These are phyloP conservation scores for Corylus avellana DNA, from an alignment of 306 rosid genomes.

Conservation along the genomic window DNA sequence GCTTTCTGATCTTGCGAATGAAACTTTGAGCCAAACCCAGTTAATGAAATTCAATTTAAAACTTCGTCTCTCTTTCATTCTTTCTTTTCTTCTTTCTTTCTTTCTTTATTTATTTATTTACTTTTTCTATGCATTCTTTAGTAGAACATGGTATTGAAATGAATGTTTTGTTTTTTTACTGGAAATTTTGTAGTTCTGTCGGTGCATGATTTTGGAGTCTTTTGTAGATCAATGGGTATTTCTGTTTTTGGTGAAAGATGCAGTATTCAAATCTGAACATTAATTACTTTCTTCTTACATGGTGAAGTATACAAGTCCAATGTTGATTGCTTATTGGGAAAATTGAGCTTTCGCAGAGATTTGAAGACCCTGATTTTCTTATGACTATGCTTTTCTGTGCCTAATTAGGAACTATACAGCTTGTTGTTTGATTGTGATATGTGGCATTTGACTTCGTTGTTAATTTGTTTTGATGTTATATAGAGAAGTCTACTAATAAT, in stretches of 20 bases:
- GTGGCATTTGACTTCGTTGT: not conserved
- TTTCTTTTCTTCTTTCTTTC: not conserved
- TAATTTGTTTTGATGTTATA: not conserved
- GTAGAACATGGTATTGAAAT: not conserved
- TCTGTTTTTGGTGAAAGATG: not conserved
- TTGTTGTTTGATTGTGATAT: not conserved
- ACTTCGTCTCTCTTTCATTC: slow-evolving; percentile 9
- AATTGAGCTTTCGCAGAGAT: not conserved
- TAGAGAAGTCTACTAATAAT: not conserved
- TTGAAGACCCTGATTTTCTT: slow-evolving; percentile 9
- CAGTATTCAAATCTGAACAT: not conserved
- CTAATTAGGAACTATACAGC: slow-evolving; percentile 5
- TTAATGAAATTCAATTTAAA: not conserved
- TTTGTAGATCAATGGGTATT: not conserved
- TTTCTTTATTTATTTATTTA: too few relatives aligned
- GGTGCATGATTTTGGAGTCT: not conserved
- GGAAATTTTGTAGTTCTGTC: not conserved
- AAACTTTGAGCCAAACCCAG: slow-evolving; percentile 4
- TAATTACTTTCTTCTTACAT: slow-evolving; percentile 3
- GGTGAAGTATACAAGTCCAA: not conserved
- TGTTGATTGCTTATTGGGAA: slow-evolving; percentile 1
- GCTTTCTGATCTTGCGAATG: not conserved
- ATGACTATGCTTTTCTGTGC: slow-evolving; percentile 1
- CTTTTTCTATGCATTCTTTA: not conserved
- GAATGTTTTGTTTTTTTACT: not conserved